These are phyloP conservation scores for Acanthochlamys bracteata DNA, from an alignment of 106 monocot genomes.

Conservation along the genomic window DNA sequence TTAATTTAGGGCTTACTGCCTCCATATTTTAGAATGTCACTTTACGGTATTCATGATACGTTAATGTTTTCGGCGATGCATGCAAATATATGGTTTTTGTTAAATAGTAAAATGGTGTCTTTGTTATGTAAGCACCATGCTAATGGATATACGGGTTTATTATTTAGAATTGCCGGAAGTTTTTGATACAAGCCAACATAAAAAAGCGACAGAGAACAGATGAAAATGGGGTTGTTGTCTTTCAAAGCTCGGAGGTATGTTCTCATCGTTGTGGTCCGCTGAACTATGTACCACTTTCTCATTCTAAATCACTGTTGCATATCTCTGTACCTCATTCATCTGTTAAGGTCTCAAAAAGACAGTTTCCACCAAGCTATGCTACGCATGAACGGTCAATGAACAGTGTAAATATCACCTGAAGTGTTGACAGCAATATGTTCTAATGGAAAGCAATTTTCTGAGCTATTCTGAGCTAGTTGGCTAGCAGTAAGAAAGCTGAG, in stretches of 20 bases:
- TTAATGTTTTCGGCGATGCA: neutral
- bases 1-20: too few relatives aligned
- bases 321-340: neutral
- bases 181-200: constrained; percentile 72
- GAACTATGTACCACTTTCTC: neutral
- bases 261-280: neutral
- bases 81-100: neutral
- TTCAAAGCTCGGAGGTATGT: constrained; percentile 43
- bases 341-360: too few relatives aligned
- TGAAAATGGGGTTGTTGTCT: constrained; percentile 26
- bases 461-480: too few relatives aligned
- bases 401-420: too few relatives aligned
- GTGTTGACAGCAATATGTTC: too few relatives aligned
- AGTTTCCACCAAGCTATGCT: too few relatives aligned
- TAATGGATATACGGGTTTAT: neutral
- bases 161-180: constrained; percentile 62
- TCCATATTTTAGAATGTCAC: too few relatives aligned
- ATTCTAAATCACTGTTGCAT: neutral
- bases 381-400: too few relatives aligned
- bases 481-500: too few relatives aligned
- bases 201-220: constrained; percentile 51
- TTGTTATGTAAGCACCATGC: neutral
- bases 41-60: too few relatives aligned
- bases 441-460: too few relatives aligned
- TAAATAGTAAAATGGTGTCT: neutral